These are phyloP conservation scores for Macadamia integrifolia DNA, from an alignment of 164 flowering plant species.

Conservation along the genomic window DNA sequence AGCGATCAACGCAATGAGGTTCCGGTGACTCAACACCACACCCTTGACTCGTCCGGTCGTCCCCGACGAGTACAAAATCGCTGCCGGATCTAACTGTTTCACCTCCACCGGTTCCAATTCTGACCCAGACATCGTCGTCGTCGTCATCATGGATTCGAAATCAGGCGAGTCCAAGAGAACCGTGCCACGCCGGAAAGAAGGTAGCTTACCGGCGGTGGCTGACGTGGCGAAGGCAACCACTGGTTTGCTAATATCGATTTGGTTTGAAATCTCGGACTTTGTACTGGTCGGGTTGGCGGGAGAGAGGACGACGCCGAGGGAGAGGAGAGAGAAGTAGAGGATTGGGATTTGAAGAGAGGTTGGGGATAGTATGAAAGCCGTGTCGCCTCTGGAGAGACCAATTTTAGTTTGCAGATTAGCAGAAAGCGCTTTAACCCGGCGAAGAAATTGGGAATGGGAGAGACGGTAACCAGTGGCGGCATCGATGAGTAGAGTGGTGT, in stretches of 20 bases:
- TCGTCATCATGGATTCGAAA: slow-evolving; percentile 27
- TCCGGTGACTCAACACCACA: slow-evolving; percentile 50
- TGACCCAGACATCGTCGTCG: neutral
- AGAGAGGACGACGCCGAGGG: neutral
- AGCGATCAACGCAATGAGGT: slow-evolving; percentile 41
- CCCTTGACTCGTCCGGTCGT: slow-evolving; percentile 68
- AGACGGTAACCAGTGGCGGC: slow-evolving; percentile 26
- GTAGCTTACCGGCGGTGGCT: slow-evolving; percentile 19
- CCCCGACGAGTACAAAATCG: slow-evolving; percentile 67
- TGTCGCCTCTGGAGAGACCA: slow-evolving; percentile 14
- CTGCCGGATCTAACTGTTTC: slow-evolving; percentile 45
- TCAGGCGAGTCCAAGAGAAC: slow-evolving; percentile 46
- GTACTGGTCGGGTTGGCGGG: slow-evolving; percentile 4
- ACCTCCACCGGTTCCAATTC: slow-evolving; percentile 6
- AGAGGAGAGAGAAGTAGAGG: slow-evolving; percentile 34
- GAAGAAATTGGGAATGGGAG: slow-evolving; percentile 24
- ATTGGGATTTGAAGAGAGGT: slow-evolving; percentile 29
- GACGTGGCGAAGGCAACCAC: slow-evolving; percentile 31
- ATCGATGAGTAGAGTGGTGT: slow-evolving; percentile 27
- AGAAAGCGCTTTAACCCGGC: slow-evolving; percentile 12
- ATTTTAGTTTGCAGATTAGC: slow-evolving; percentile 1
- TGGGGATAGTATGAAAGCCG: slow-evolving; percentile 30
- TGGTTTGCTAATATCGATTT: slow-evolving; percentile 23
- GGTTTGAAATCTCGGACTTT: slow-evolving; percentile 23
- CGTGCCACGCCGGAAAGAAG: slow-evolving; percentile 15